phyloP scores from a whole-genome alignment of 2,329 filamentous ascomycete genomes.

The Coccinonectria pachysandricola region DNA sequence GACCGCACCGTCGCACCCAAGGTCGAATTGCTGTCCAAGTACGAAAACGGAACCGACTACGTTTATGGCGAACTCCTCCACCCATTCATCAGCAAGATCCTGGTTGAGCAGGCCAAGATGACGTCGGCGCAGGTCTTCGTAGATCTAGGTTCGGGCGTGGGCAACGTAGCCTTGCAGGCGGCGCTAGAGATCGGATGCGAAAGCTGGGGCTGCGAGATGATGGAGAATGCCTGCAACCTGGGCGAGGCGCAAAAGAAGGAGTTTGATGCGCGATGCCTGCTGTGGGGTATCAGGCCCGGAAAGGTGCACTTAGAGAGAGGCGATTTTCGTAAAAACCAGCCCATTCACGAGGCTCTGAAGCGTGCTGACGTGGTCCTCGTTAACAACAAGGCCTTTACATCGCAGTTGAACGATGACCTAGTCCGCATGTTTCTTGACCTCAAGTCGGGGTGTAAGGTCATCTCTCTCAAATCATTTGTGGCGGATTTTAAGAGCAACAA shows the following conservation, averaged over 20 bases:
- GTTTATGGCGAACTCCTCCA: constrained; percentile 90
- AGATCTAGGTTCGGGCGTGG: constrained; percentile 89
- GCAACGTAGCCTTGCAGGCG: constrained; percentile 89
- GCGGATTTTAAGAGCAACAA: constrained; percentile 66
- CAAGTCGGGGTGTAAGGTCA: constrained; percentile 80
- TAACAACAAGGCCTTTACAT: constrained; percentile 95
- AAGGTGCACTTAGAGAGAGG: constrained; percentile 70
- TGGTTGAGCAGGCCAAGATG: constrained; percentile 64
- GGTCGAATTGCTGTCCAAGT: constrained; percentile 73
- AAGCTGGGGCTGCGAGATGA: constrained; percentile 94
- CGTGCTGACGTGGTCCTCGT: constrained; percentile 91
- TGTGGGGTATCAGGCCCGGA: constrained; percentile 81
- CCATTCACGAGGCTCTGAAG: constrained; percentile 63
- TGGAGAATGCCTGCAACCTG: constrained; percentile 78
- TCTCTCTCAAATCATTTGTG: constrained; percentile 88
- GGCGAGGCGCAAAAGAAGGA: constrained; percentile 73
- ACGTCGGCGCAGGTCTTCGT: constrained; percentile 82
- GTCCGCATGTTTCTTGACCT: constrained; percentile 87
- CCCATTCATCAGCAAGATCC: constrained; percentile 72
- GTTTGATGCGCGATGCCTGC: constrained; percentile 71
- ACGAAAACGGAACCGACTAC: constrained; percentile 84
- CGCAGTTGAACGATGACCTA: constrained; percentile 73
- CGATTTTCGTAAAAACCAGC: constrained; percentile 67
- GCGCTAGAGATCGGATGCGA: constrained; percentile 89
- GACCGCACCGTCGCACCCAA: constrained; percentile 84